phyloP scores from a whole-genome alignment of 192 early-diverging fungal genomes.

The Paraglomus occultum region DNA sequence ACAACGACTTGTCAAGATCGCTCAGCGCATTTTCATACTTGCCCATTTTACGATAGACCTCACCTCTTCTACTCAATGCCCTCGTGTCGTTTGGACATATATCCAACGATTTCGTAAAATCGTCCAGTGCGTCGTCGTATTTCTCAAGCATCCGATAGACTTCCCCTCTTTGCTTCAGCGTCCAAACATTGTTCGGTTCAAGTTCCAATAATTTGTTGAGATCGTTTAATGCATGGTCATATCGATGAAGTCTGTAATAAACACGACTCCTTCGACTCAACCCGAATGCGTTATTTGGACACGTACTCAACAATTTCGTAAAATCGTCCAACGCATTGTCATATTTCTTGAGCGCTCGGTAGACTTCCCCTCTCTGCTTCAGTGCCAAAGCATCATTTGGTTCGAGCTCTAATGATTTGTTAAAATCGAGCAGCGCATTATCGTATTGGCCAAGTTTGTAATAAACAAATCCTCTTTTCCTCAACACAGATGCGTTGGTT shows the following conservation, averaged over 20 bases:
- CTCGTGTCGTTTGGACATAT: not conserved
- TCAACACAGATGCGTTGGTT: not conserved
- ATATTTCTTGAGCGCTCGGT: not conserved
- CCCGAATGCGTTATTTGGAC: not conserved
- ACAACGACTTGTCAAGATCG: not conserved
- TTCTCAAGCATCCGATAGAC: constrained; percentile 6
- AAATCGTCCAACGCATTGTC: not conserved
- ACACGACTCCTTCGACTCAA: not conserved
- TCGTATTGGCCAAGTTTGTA: not conserved
- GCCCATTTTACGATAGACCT: not conserved
- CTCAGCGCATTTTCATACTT: constrained; percentile 10
- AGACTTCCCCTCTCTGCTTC: not conserved
- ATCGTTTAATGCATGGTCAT: not conserved
- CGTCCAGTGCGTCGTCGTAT: not conserved
- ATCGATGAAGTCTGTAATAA: not conserved
- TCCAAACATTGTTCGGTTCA: constrained; percentile 10
- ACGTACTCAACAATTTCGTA: not conserved
- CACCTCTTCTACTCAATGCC: not conserved
- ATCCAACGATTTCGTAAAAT: not conserved
- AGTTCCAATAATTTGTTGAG: constrained; percentile 1
- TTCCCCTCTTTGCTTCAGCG: constrained; percentile 3
- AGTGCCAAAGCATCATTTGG: constrained; percentile 1
- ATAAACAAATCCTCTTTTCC: not conserved
- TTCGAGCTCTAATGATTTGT: not conserved
- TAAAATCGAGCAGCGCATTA: not conserved